Conservation (phyloP, 2,329 filamentous ascomycete species). For the Dactylellina leptospora region DNA sequence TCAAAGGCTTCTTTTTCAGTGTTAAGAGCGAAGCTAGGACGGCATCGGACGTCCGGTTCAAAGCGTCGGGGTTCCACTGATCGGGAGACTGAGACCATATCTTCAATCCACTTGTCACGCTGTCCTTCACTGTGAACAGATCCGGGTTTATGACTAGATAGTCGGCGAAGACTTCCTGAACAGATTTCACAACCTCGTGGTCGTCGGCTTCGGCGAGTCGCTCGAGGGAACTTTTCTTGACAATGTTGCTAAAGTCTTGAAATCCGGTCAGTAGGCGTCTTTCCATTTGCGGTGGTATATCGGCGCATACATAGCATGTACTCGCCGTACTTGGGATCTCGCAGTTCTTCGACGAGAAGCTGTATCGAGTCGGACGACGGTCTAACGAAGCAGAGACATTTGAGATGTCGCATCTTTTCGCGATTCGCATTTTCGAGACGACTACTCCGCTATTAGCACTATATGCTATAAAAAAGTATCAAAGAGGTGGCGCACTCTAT, state of each 20-base stretch:
- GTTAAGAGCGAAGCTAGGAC: constrained; percentile 83
- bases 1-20: constrained; percentile 94
- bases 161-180: constrained; percentile 97
- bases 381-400: constrained; percentile 90
- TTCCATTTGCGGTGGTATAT: not conserved
- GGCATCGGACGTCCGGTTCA: constrained; percentile 87
- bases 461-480: not conserved
- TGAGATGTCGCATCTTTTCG: constrained; percentile 97
- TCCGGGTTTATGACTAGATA: constrained; percentile 96
- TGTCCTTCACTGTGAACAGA: constrained; percentile 73
- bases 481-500: constrained; percentile 71
- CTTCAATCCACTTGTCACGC: constrained; percentile 59
- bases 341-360: constrained; percentile 89
- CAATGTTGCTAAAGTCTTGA: constrained; percentile 89
- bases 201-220: constrained; percentile 95
- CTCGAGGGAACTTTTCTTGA: constrained; percentile 95
- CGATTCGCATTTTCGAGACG: constrained; percentile 86
- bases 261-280: constrained; percentile 15
- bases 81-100: constrained; percentile 83
- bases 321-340: constrained; percentile 96
- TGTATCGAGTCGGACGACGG: constrained; percentile 94
- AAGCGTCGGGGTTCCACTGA: constrained; percentile 86
- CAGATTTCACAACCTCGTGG: constrained; percentile 91
- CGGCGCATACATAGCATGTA: constrained; percentile 78
- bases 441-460: constrained; percentile 58